These are phyloP conservation scores for Volvox reticuliferus DNA, from an alignment of 139 green algal genomes.

Conservation along the genomic window DNA sequence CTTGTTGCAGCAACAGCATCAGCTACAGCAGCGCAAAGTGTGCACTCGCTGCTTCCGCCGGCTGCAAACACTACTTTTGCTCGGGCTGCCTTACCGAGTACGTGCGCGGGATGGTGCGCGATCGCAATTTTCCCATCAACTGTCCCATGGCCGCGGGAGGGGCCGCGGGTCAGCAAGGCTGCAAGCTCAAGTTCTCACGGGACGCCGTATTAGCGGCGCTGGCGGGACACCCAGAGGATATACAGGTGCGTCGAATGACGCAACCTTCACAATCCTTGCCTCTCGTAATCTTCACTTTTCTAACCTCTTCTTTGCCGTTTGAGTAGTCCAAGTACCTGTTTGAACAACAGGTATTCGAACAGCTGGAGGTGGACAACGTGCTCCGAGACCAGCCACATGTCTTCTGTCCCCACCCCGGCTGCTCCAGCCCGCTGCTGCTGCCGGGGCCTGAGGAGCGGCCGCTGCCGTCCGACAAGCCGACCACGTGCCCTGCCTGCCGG, in stretches of 20 bases:
- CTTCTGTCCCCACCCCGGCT: slow-evolving; percentile 66
- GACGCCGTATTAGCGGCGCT: background rate
- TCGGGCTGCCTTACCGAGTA: slow-evolving; percentile 55
- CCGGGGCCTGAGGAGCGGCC: background rate
- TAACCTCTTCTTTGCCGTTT: no score
- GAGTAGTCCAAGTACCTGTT: background rate
- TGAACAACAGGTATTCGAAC: slow-evolving; percentile 15
- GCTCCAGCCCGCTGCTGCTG: slow-evolving; percentile 37
- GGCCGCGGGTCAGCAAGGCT: background rate
- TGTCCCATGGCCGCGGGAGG: slow-evolving; percentile 53
- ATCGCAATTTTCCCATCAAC: slow-evolving; percentile 50
- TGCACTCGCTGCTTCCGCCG: background rate
- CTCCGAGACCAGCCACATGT: slow-evolving; percentile 42
- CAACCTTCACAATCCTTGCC: no score
- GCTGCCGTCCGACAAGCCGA: background rate
- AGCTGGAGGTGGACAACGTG: slow-evolving; percentile 59
- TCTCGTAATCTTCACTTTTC: no score
- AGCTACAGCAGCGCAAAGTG: background rate
- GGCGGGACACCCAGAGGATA: background rate
- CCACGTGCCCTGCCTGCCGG: slow-evolving; percentile 41
- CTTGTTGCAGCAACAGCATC: background rate
- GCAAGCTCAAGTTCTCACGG: background rate
- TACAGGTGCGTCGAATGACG: background rate
- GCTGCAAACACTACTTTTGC: slow-evolving; percentile 56
- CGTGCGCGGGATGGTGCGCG: slow-evolving; percentile 42